Base-by-base conservation (phyloP, 805 yeast genomes). In the Lachancea nothofagi region DNA sequence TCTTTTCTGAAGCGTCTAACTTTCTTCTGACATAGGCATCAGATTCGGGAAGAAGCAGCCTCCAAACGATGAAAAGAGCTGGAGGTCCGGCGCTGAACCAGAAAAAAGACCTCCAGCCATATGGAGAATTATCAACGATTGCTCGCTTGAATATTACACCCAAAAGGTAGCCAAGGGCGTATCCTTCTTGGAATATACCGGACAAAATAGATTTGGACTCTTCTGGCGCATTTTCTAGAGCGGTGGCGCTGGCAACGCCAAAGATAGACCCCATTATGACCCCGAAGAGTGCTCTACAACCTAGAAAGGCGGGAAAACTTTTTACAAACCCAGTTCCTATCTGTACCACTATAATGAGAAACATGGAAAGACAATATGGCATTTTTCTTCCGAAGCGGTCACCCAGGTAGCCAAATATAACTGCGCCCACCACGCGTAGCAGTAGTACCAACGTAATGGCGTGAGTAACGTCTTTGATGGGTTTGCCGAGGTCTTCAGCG, bases 121-220 rank as follows among this genome's bases (percentile, higher is more conserved):
- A 67, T 1, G 64, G 49, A 3, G 78, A 65, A 43, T 69, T 72
- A 52, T 71, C 74, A 7, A 73, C 75, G 44, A 80, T 72, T 24
- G 81, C 82, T 56, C 86, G 67, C 45, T 74, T 74, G 64, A 79
- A 80, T 18, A 79, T 66, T 36, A 78, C 83, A 5, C 78, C 85
- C 43, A 80, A 54, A 19, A 80, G 61, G 50, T 78, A 80, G 18
- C 88, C 88, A 34, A 80, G 70, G 1, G 83, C 80, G 49, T 80
- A 86, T 45, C 95, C 95, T 57, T 84, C 83, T 61, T 85, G 95
- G 55, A 86, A 75, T 29, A 83, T 59, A 34, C 85, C 86, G 25
- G 80, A 72, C 34, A 80, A 60, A 42, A 78, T 67, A 33, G 84
- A 81, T 51, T 81, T 71, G 10, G 85, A 75, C 20, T 61, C 65